Conservation (phyloP, 495 filamentous ascomycete genomes). For the Lepidopterella palustris region DNA sequence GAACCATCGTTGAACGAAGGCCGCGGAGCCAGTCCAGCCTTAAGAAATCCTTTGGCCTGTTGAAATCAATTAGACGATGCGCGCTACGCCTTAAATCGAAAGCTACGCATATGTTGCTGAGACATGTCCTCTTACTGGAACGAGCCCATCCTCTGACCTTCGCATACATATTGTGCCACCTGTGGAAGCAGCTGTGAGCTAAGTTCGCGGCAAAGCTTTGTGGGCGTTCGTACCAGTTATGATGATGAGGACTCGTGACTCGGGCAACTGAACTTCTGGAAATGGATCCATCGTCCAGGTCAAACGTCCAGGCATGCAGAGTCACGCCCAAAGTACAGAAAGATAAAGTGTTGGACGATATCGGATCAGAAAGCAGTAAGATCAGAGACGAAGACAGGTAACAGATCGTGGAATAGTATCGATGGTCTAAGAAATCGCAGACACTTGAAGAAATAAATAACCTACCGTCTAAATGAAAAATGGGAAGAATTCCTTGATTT, state of each 20-base stretch:
- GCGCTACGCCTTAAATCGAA: too few species aligned
- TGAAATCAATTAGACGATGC: background rate
- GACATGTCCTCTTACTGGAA: slow-evolving; percentile 36
- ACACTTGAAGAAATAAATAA: background rate
- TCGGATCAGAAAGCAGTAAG: background rate
- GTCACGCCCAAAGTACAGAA: slow-evolving; percentile 2
- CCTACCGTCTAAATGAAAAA: background rate
- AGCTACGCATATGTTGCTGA: too few species aligned
- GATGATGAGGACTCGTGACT: slow-evolving; percentile 80
- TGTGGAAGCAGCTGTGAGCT: slow-evolving; percentile 8
- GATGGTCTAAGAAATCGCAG: background rate
- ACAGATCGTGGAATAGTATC: background rate
- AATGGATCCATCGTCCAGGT: slow-evolving; percentile 19
- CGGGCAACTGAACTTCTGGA: slow-evolving; percentile 41
- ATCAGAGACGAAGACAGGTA: background rate
- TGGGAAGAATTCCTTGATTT: background rate
- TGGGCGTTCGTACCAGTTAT: slow-evolving; percentile 55
- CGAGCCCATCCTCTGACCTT: slow-evolving; percentile 43
- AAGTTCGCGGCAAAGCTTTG: background rate
- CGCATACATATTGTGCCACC: slow-evolving; percentile 95
- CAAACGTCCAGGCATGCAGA: background rate
- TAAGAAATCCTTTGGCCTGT: slow-evolving; percentile 64
- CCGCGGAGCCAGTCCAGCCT: slow-evolving; percentile 72
- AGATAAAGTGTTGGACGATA: background rate
- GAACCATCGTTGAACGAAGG: slow-evolving; percentile 88